Conservation (phyloP, 148 eudicot genomes). For the Vaccinium macrocarpon region DNA sequence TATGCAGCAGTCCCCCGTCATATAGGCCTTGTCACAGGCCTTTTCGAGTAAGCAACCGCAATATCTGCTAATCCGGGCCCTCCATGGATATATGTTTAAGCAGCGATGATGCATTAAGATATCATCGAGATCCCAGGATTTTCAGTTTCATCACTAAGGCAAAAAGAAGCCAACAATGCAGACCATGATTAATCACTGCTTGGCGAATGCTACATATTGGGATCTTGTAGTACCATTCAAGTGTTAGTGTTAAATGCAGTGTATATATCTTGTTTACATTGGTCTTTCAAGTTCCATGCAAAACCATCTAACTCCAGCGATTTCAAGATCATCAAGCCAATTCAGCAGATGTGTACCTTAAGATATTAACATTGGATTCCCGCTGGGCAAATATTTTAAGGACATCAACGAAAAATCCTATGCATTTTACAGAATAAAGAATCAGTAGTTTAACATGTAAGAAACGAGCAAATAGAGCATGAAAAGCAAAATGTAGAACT, state of each 20-base stretch:
- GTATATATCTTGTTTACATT: background rate
- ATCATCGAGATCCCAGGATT: background rate
- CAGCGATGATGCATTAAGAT: background rate
- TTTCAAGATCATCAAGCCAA: background rate
- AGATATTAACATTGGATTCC: background rate
- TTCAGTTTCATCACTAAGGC: background rate
- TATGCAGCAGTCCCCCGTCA: background rate
- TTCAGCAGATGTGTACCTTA: background rate
- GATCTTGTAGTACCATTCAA: background rate
- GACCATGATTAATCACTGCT: background rate
- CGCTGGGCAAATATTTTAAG: background rate
- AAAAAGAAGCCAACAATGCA: background rate
- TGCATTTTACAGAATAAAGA: background rate
- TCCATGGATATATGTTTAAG: background rate
- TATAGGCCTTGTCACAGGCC: background rate
- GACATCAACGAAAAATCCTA: background rate
- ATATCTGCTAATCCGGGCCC: background rate
- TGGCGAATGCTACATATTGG: background rate
- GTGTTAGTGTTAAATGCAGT: background rate
- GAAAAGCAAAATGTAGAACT: background rate
- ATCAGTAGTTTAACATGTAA: background rate
- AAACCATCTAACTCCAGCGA: background rate
- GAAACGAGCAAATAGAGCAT: background rate
- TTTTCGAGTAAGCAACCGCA: background rate
- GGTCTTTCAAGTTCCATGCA: background rate